Evolutionary conservation across 306 rosid genomes (phyloP).

Genomic region (Malus sieversii): DNA sequence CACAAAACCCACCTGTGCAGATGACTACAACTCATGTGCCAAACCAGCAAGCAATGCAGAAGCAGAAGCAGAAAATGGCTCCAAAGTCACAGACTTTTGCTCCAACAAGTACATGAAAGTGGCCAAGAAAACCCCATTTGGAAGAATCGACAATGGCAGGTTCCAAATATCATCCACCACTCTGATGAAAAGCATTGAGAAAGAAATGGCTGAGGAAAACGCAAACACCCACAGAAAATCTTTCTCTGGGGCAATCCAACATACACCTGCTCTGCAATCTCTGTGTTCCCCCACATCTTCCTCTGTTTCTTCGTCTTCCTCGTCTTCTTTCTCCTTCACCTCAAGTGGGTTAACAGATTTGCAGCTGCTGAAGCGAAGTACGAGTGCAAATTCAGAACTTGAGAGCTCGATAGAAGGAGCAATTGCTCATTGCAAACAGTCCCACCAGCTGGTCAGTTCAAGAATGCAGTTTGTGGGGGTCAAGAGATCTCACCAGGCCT

Average conservation of each 20-base stretch:
- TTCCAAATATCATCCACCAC: constrained; percentile 27
- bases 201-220: constrained; percentile 45
- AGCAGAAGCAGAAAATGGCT: constrained; percentile 14
- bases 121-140: constrained; percentile 44
- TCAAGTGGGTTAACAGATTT: constrained; percentile 51
- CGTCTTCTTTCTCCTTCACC: constrained; percentile 78
- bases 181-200: constrained; percentile 36
- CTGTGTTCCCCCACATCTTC: constrained; percentile 55
- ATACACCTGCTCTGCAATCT: constrained; percentile 31
- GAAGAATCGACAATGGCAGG: constrained; percentile 29
- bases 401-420: constrained; percentile 87
- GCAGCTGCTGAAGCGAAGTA: constrained; percentile 59
- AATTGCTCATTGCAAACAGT: constrained; percentile 86
- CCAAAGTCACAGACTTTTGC: constrained; percentile 22
- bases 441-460: constrained; percentile 37
- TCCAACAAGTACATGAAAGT: constrained; percentile 30
- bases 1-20: constrained; percentile 56
- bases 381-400: constrained; percentile 58
- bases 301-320: constrained; percentile 65
- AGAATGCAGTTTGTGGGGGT: constrained; percentile 32
- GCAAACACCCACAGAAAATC: constrained; percentile 42
- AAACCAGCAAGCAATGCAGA: constrained; percentile 35
- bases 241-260: constrained; percentile 69
- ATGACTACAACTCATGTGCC: constrained; percentile 30
- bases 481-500: constrained; percentile 27